Percentiles rank a stretch among this genome's conserved stretches.
Conservation (phyloP, 1,284 basidiomycete species). For the Calocybe gambosa region DNA sequence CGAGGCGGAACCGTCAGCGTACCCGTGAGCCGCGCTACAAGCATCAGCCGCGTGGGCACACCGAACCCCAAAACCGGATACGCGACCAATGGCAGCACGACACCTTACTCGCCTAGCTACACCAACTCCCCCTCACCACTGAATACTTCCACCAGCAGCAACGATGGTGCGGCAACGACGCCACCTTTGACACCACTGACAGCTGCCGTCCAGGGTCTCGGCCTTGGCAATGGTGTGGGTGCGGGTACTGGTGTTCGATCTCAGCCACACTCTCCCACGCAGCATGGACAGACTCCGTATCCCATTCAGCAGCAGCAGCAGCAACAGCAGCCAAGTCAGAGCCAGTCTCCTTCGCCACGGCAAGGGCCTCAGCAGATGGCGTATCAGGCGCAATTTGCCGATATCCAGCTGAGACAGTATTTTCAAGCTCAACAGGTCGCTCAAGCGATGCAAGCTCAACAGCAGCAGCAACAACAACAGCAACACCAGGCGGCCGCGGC, state of each 20-base stretch:
- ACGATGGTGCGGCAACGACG: slow-evolving; percentile 2
- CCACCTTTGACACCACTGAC: slow-evolving; percentile 21
- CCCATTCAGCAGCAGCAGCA: slow-evolving; percentile 8
- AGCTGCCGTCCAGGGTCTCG: slow-evolving; percentile 18
- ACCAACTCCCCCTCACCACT: too few relatives aligned
- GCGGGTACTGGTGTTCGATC: slow-evolving; percentile 3
- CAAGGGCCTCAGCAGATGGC: slow-evolving; percentile 18
- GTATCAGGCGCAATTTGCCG: slow-evolving; percentile 21
- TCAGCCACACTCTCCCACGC: slow-evolving; percentile 13
- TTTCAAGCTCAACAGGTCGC: slow-evolving; percentile 25
- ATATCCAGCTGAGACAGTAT: slow-evolving; percentile 23
- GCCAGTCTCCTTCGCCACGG: slow-evolving; percentile 17
- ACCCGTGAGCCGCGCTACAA: slow-evolving; percentile 29
- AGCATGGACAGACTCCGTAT: slow-evolving; percentile 1
- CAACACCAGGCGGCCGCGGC: slow-evolving; percentile 1
- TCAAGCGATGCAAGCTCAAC: slow-evolving; percentile 19
- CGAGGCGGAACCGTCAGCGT: slow-evolving; percentile 25
- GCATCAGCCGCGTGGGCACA: slow-evolving; percentile 28
- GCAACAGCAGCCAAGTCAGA: slow-evolving; percentile 8
- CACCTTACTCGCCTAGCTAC: slow-evolving; percentile 17
- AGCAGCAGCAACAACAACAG: slow-evolving; percentile 9
- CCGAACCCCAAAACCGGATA: slow-evolving; percentile 19
- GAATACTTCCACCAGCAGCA: slow-evolving; percentile 5
- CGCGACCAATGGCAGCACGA: slow-evolving; percentile 6
- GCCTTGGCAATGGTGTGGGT: slow-evolving; percentile 1